phyloP scores from a whole-genome alignment of 1,284 basidiomycete species.

The Rhodofomes roseus region DNA sequence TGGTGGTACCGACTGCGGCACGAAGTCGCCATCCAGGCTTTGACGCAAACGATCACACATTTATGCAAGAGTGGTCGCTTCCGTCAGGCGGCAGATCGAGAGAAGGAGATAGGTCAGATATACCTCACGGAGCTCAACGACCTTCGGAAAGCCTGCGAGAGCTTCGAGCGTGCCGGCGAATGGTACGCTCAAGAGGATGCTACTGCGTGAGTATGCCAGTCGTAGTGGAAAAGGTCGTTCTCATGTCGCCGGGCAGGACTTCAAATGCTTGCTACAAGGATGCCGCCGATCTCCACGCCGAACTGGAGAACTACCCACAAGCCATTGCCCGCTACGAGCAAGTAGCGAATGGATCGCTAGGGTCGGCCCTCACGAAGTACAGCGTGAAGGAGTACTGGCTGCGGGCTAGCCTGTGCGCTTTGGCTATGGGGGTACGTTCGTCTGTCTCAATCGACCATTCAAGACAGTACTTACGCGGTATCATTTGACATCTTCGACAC shows the following conservation, averaged over 20 bases:
- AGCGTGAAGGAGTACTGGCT: constrained; percentile 99
- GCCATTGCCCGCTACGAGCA: constrained; percentile 90
- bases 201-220: constrained; percentile 67
- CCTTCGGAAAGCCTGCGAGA: constrained; percentile 81
- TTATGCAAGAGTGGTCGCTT: constrained; percentile 87
- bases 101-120: constrained; percentile 95
- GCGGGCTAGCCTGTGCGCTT: constrained; percentile 81
- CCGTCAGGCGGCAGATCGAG: constrained; percentile 95
- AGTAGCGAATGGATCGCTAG: constrained; percentile 85
- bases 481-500: background rate
- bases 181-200: constrained; percentile 99
- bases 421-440: constrained; percentile 81
- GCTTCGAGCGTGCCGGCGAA: constrained; percentile 90
- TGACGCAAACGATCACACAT: constrained; percentile 82
- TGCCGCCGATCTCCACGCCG: constrained; percentile 92
- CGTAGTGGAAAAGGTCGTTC: background rate
- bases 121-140: constrained; percentile 79
- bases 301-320: constrained; percentile 80
- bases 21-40: constrained; percentile 87
- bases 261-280: constrained; percentile 96
- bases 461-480: background rate
- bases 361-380: constrained; percentile 91
- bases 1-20: background rate
- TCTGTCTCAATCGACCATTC: background rate
- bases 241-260: constrained; percentile 51